Conservation (phyloP, 352 stramenopile species). For the Phytopythium helicoides region DNA sequence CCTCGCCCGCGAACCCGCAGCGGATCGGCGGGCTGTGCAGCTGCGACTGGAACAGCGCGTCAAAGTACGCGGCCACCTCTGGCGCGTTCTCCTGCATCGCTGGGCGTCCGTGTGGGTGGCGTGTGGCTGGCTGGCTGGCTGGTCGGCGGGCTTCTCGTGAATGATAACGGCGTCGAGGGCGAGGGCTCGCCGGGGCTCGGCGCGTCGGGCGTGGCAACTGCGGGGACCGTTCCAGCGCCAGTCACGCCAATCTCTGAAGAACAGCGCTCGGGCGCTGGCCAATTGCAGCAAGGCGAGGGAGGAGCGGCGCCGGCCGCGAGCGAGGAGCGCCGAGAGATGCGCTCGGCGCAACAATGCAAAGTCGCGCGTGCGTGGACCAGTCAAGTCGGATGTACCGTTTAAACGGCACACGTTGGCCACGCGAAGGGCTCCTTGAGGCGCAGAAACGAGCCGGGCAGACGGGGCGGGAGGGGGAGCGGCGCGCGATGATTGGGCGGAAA, state of each 20-base stretch:
- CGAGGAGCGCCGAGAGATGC: too few relatives aligned
- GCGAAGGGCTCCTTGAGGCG: too few relatives aligned
- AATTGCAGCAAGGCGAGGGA: neutral
- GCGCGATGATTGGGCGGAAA: too few relatives aligned
- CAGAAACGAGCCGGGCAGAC: too few relatives aligned
- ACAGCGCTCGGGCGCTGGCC: neutral
- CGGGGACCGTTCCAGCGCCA: constrained; percentile 1
- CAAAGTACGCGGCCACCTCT: constrained; percentile 57
- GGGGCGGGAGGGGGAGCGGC: too few relatives aligned
- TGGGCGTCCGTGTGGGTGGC: neutral
- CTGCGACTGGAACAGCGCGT: constrained; percentile 49
- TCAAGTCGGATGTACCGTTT: too few relatives aligned
- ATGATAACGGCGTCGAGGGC: constrained; percentile 1
- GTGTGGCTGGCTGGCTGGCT: neutral
- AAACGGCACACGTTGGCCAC: too few relatives aligned
- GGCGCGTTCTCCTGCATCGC: constrained; percentile 45
- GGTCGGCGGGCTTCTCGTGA: neutral
- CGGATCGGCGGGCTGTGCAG: constrained; percentile 49
- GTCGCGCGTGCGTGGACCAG: too few relatives aligned
- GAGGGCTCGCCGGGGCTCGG: constrained; percentile 5
- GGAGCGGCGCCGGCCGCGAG: too few relatives aligned
- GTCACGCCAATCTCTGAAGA: constrained; percentile 2
- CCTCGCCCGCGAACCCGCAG: constrained; percentile 45
- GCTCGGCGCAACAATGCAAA: too few relatives aligned
- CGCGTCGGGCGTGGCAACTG: constrained; percentile 1